Evolutionary conservation across 1,139 yeast species (phyloP).

Genomic region (Candida pseudocylindracea): DNA sequence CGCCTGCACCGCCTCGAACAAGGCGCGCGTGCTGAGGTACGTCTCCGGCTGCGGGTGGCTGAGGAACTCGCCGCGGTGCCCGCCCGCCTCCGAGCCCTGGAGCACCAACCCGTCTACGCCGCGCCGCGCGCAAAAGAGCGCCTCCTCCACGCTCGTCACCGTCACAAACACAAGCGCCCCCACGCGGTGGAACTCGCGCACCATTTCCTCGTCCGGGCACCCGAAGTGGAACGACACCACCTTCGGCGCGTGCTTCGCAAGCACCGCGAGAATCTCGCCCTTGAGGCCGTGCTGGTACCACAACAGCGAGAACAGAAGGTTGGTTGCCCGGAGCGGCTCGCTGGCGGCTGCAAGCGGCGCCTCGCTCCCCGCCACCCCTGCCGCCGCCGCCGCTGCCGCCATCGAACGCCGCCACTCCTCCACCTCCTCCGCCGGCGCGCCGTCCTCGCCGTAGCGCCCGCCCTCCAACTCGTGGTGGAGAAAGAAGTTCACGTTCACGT

Average conservation of each 20-base stretch:
- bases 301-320: no score
- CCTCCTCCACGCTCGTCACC: conserved; percentile 19
- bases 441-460: no score
- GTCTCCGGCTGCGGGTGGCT: conserved; percentile 9
- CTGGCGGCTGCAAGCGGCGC: no score
- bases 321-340: no score
- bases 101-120: conserved; percentile 18
- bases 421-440: no score
- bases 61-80: conserved; percentile 25
- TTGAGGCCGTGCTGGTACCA: no score
- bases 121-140: conserved; percentile 6
- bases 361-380: no score
- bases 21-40: conserved; percentile 11
- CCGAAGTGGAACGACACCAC: conserved; percentile 30
- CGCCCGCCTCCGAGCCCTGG: conserved; percentile 35
- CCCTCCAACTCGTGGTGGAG: conserved; percentile 9
- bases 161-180: conserved; percentile 28
- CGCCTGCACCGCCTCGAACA: conserved; percentile 9
- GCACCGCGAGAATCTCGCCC: conserved; percentile 3
- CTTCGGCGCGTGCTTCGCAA: conserved; percentile 5
- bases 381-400: no score
- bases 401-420: no score
- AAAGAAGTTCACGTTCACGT: conserved; percentile 24
- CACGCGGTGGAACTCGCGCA: conserved; percentile 16
- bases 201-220: conserved; percentile 13